These are phyloP conservation scores for Casaregolazyma lundiana DNA, from an alignment of 1,139 yeast species.

Conservation along the genomic window DNA sequence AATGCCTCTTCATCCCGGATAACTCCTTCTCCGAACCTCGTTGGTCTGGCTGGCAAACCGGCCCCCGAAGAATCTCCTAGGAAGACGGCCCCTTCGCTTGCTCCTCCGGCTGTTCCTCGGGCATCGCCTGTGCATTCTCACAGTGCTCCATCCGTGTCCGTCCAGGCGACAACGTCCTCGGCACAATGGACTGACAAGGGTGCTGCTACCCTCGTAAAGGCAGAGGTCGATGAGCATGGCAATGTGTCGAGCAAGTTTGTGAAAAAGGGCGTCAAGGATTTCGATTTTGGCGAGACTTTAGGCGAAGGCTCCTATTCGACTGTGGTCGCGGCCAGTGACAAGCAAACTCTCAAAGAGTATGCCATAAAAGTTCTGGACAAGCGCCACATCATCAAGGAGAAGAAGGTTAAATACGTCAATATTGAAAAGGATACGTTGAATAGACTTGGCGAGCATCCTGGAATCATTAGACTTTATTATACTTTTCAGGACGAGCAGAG, in stretches of 20 bases:
- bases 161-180: slow-evolving; percentile 13
- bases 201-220: slow-evolving; percentile 48
- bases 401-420: slow-evolving; percentile 91
- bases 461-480: slow-evolving; percentile 80
- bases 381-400: slow-evolving; percentile 89
- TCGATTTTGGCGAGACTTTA: slow-evolving; percentile 75
- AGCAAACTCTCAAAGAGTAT: slow-evolving; percentile 64
- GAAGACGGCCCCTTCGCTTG: neutral
- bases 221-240: slow-evolving; percentile 46
- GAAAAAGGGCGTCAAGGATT: slow-evolving; percentile 65
- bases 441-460: slow-evolving; percentile 78
- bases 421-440: slow-evolving; percentile 92
- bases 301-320: slow-evolving; percentile 98
- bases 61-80: neutral
- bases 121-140: neutral
- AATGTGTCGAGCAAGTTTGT: slow-evolving; percentile 43
- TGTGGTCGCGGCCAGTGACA: slow-evolving; percentile 80
- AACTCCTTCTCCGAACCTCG: neutral
- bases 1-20: neutral
- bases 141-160: neutral
- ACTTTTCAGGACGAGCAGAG: slow-evolving; percentile 91
- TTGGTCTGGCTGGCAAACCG: neutral
- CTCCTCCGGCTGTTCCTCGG: neutral
- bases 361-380: slow-evolving; percentile 92
- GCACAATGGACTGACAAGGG: slow-evolving; percentile 41